A percentile compares a stretch with the other conserved stretches of the same genome.
Evolutionary conservation across 2,329 filamentous ascomycete species (phyloP).

Genomic region (Rachicladosporium sp.): DNA sequence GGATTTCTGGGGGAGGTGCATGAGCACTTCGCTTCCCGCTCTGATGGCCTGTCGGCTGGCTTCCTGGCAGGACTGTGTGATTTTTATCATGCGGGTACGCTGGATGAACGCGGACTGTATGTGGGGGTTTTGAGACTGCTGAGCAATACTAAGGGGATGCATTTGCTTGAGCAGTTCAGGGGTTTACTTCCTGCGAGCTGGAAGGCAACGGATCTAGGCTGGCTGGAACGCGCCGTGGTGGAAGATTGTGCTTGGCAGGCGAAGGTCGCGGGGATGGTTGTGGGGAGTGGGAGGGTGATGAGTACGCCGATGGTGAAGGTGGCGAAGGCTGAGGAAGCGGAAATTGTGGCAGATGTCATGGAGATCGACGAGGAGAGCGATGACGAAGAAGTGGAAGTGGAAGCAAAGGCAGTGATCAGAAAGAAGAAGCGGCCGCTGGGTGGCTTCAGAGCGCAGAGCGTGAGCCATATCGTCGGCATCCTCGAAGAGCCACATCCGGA

Average conservation of each 20-base stretch:
- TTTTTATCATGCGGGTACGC: constrained; percentile 6
- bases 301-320: neutral
- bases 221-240: constrained; percentile 7
- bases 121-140: constrained; percentile 10
- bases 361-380: neutral
- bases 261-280: neutral
- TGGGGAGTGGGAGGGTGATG: neutral
- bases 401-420: neutral
- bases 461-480: neutral
- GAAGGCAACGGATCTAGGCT: constrained; percentile 6
- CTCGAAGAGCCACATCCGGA: neutral
- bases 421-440: constrained; percentile 2
- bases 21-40: neutral
- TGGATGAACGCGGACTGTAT: constrained; percentile 9
- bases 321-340: neutral
- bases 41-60: neutral
- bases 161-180: constrained; percentile 7
- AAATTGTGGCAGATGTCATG: neutral
- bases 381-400: neutral
- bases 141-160: constrained; percentile 2
- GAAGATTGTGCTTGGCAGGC: constrained; percentile 1
- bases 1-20: constrained; percentile 1
- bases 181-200: constrained; percentile 9
- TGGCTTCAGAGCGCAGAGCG: neutral
- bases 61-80: constrained; percentile 2